Conservation (phyloP, 2,329 filamentous ascomycete species). For the Hymenoscyphus infarciens region DNA sequence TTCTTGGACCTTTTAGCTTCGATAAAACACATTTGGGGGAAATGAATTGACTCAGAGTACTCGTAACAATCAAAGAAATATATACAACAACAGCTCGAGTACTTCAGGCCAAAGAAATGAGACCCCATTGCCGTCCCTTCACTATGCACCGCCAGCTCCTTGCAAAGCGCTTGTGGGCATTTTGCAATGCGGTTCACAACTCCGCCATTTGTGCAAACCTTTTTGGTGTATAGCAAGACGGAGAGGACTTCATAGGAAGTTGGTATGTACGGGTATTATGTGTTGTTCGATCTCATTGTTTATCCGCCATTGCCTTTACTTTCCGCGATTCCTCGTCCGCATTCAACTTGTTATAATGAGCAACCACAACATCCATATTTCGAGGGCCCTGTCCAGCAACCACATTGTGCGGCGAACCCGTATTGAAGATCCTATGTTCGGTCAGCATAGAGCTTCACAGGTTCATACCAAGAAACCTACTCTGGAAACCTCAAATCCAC, state of each 20-base stretch:
- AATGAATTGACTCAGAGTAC: background rate
- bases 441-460: background rate
- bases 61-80: background rate
- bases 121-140: background rate
- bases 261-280: conserved; percentile 27
- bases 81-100: conserved; percentile 1
- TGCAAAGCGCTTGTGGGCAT: background rate
- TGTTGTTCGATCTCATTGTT: conserved; percentile 15
- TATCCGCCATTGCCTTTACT: conserved; percentile 36
- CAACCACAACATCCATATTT: conserved; percentile 56
- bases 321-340: conserved; percentile 55
- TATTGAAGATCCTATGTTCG: conserved; percentile 57
- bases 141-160: background rate
- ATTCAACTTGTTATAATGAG: conserved; percentile 58
- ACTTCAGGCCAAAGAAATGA: background rate
- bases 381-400: conserved; percentile 54
- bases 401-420: conserved; percentile 60
- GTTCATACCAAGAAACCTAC: conserved; percentile 44
- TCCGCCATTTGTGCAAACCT: background rate
- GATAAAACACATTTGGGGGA: background rate
- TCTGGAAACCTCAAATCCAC: conserved; percentile 59
- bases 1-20: background rate
- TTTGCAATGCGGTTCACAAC: background rate
- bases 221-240: background rate
- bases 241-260: conserved; percentile 1